Evolutionary conservation across 225 moss, liverwort and hornwort species (phyloP).

Genomic region (Thuidium tamariscinum): DNA sequence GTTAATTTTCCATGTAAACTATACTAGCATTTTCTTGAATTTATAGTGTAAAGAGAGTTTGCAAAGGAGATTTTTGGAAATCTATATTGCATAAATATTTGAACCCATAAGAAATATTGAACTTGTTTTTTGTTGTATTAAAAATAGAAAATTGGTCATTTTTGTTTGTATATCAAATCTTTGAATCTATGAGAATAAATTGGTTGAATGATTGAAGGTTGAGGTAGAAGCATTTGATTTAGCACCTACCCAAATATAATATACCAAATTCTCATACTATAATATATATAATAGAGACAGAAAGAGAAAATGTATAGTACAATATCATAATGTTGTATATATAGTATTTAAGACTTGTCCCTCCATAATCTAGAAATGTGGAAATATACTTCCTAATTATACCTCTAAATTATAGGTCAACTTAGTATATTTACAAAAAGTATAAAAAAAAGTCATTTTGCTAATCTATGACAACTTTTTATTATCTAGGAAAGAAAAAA

Average conservation of each 20-base stretch:
- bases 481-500: neutral
- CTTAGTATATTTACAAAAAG: neutral
- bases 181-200: neutral
- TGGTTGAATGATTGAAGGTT: neutral
- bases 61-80: neutral
- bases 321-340: neutral
- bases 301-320: neutral
- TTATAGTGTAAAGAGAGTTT: no score
- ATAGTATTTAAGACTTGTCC: neutral
- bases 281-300: no score
- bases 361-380: neutral
- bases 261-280: neutral
- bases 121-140: rapidly evolving
- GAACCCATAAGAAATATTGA: neutral
- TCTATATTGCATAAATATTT: neutral
- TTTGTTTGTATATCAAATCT: neutral
- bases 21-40: neutral
- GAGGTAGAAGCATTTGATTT: neutral
- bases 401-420: neutral
- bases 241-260: rapidly evolving
- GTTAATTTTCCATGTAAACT: neutral
- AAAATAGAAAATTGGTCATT: neutral
- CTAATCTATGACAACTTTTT: neutral
- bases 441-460: neutral
- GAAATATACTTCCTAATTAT: neutral